Base-by-base conservation (phyloP, 768 basidiomycete species). In the Ramaria sp. region DNA sequence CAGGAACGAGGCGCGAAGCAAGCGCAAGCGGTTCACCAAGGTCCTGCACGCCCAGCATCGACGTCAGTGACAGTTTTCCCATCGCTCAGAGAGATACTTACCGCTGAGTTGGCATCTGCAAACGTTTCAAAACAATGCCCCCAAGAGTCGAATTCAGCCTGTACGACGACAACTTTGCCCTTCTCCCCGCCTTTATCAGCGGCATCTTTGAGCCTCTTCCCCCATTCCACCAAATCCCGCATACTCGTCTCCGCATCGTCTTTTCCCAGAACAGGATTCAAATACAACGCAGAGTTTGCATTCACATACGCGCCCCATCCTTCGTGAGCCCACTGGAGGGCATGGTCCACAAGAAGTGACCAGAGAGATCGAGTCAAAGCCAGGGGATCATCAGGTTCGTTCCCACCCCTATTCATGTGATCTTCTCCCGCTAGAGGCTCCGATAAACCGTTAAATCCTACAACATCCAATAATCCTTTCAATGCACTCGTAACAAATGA, bases 231-330 rank as follows among this genome's bases (percentile, higher is more conserved):
- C 44, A 60, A 28, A 3, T 54, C 48, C 41, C 27, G 32, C 49
- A 58, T 60, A 16, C 58, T 52, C 20, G 25, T 45, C 9, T 32
- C 37, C 36, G 58, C 56, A 1, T 36, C 50, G 3, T 44, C 50
- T 10, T 54, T 27, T 15, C 55, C 38, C 25, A 59, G 36, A 24
- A 32, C 50, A 8, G 59, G 59, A 15, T 50, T 57, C 9, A 57
- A 24, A 50, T 48, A 54, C 24, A 47, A 32, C 24, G 56, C 50
- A 27, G 56, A 59, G 25, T 55, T 55, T 50, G 68, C 63, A 48
- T 61, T 70, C 2, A 70, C 65, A 52, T 69, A 72, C 13, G 74
- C 76, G 48, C 76, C 76, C 74, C 74, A 78, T 22, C 76, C 76
- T 55, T 75, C 69, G 20, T 69, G 62, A 6, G 73, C 73, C 69